Percentiles rank a stretch among this genome's conserved stretches.
Evolutionary conservation across 2,329 filamentous ascomycete genomes (phyloP).

Genomic region (Cryphonectria radicalis): DNA sequence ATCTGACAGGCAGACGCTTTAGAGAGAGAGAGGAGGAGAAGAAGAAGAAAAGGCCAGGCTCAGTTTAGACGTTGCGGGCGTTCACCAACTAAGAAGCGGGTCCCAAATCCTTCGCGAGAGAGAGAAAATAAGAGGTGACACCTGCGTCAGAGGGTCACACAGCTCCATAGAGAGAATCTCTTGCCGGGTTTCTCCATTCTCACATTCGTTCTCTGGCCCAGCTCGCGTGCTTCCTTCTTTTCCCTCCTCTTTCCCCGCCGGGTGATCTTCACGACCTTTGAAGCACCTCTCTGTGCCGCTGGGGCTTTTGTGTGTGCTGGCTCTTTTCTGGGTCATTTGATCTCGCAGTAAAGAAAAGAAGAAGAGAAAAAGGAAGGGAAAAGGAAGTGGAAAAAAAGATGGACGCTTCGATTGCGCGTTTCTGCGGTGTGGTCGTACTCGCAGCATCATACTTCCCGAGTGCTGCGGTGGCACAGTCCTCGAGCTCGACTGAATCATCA

Average conservation of each 20-base stretch:
- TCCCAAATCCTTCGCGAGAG: background rate
- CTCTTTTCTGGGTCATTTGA: background rate
- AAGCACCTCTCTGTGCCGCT: background rate
- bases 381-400: background rate
- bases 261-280: slow-evolving; percentile 6
- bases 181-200: background rate
- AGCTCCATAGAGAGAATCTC: background rate
- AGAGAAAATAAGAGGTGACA: background rate
- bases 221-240: background rate
- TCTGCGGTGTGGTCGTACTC: background rate
- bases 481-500: background rate
- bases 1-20: slow-evolving; percentile 4
- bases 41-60: background rate
- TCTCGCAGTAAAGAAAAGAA: background rate
- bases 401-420: background rate
- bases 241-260: background rate
- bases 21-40: too few species aligned
- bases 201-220: background rate
- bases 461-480: background rate
- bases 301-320: background rate
- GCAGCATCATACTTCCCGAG: background rate
- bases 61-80: background rate
- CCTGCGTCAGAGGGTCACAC: background rate
- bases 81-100: background rate
- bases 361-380: too few species aligned